phyloP scores from a whole-genome alignment of 2,329 filamentous ascomycete species.

The Xylaria sp. region DNA sequence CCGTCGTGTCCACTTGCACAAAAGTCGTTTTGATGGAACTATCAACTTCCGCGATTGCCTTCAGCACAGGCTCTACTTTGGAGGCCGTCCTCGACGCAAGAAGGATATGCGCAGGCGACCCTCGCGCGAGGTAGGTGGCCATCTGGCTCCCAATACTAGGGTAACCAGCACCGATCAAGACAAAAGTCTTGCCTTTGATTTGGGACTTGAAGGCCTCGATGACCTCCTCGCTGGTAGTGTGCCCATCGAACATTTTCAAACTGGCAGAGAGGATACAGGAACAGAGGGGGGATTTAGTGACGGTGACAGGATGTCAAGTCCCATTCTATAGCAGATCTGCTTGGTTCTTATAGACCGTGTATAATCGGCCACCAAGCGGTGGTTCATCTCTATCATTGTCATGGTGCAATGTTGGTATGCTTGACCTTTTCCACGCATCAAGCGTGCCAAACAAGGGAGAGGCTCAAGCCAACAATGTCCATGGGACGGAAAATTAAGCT shows the following conservation, averaged over 20 bases:
- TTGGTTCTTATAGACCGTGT: conserved; percentile 3
- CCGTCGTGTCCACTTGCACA: conserved; percentile 43
- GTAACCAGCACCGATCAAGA: conserved; percentile 42
- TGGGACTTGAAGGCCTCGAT: conserved; percentile 41
- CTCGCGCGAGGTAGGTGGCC: conserved; percentile 39
- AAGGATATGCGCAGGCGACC: conserved; percentile 42
- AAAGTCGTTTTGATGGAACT: conserved; percentile 40
- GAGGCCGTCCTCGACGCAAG: conserved; percentile 41
- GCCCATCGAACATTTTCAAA: conserved; percentile 36
- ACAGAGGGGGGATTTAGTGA: background rate
- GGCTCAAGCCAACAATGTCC: background rate
- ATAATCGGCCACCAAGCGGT: background rate
- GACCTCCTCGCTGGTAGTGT: conserved; percentile 43
- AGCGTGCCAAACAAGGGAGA: background rate
- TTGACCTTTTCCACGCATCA: background rate
- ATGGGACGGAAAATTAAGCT: background rate
- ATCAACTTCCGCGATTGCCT: conserved; percentile 38
- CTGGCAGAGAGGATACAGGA: background rate
- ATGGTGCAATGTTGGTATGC: background rate
- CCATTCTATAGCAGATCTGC: background rate
- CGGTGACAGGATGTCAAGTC: background rate
- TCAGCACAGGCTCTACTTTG: conserved; percentile 42
- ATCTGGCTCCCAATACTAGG: conserved; percentile 42
- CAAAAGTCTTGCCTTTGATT: conserved; percentile 42
- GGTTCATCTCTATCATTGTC: background rate